Base-by-base conservation (phyloP, 75 land plant species). In the Picea glauca region DNA sequence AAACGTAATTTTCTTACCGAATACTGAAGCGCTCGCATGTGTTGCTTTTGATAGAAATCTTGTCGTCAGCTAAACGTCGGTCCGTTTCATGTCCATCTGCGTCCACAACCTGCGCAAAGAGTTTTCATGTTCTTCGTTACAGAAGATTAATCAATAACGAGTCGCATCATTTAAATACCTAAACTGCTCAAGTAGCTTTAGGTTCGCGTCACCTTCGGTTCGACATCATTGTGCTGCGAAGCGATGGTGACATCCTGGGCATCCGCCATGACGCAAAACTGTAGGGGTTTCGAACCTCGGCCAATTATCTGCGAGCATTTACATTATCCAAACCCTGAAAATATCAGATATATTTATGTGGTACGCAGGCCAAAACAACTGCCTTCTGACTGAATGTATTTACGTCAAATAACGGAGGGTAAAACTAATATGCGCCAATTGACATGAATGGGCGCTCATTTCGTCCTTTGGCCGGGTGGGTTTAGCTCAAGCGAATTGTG, bases 1-100 rank as follows among this genome's bases (percentile, higher is more conserved):
- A 8, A 2, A 63, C 20, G 54, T 7, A 8, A 40, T 1, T 70
- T 40, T 70, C 43, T 70, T 70, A 70, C 73, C 73, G 73, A 43
- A 70, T 40, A 43, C 23, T 70, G 54, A 70, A 70, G 21, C 43
- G 73, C 43, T 70, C 50, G 23, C 73, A 70, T 70, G 20, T 43
- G 20, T 23, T 40, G 54, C 23, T 33, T 70, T 18, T 46, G 3
- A 6, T 9, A 40, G 38, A 43, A 43, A 70, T 70, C 43, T 20
- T 70, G 14, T 70, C n/a, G 11, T 35, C 73, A 70, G 17, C 54
- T 40, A 70, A 70, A 70, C 11, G 13, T 70, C 54, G 18, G 20
- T 54, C 38, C 43, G 43, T 38, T 40, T 46, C 73, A 40, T 40
- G 73, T 46, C 73, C 43, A 9, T 70, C 33, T 70, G 73, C 54